A percentile compares a stretch with the other conserved stretches of the same genome.
These are phyloP conservation scores for Suillus lakei DNA, from an alignment of 768 basidiomycete species.

Conservation along the genomic window DNA sequence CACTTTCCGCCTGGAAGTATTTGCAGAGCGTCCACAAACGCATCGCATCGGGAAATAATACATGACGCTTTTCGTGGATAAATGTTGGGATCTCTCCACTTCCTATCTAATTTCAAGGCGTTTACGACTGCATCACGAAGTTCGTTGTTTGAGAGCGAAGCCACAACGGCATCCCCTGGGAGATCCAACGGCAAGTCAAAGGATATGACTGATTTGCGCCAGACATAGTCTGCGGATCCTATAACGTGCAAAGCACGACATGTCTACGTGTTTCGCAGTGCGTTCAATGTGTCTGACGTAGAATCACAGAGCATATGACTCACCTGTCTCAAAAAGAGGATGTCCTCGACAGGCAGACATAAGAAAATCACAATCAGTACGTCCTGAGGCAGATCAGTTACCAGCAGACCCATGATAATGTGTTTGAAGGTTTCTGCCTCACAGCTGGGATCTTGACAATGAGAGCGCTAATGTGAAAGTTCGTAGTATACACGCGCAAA, in stretches of 20 bases:
- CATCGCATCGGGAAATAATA: too few species aligned
- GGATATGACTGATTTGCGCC: constrained; percentile 46
- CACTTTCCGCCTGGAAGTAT: constrained; percentile 53
- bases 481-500: neutral
- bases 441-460: neutral
- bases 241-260: constrained; percentile 63
- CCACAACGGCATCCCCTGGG: constrained; percentile 36
- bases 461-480: neutral
- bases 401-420: constrained; percentile 15
- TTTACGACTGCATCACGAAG: constrained; percentile 38
- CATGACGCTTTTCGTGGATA: too few species aligned
- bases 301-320: constrained; percentile 13
- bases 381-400: constrained; percentile 48
- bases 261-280: constrained; percentile 46
- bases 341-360: constrained; percentile 41
- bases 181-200: constrained; percentile 48
- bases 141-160: neutral
- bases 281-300: constrained; percentile 7
- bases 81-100: neutral
- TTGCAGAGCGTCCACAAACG: constrained; percentile 47
- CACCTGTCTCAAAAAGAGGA: constrained; percentile 56
- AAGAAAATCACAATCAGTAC: constrained; percentile 45
- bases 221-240: constrained; percentile 55
- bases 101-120: constrained; percentile 45
- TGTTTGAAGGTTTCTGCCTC: constrained; percentile 6